These are phyloP conservation scores for Phylloboletellus chloephorus DNA, from an alignment of 1,284 basidiomycete genomes.

Conservation along the genomic window DNA sequence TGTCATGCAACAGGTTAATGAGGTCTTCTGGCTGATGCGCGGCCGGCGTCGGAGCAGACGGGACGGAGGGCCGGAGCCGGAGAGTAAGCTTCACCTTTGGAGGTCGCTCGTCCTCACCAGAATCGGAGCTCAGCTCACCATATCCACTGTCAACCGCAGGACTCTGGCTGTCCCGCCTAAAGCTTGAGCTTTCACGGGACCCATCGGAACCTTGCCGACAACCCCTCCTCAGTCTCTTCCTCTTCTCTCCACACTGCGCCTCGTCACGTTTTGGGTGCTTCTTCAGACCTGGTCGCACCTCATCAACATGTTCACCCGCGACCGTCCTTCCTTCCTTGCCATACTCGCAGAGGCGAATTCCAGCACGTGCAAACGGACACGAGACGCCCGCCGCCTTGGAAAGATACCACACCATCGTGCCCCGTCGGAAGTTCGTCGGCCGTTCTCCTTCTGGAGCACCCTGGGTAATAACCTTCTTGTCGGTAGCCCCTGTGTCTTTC, in stretches of 20 bases:
- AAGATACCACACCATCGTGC: constrained; percentile 75
- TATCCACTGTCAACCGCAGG: constrained; percentile 31
- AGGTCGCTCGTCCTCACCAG: constrained; percentile 43
- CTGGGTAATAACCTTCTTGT: constrained; percentile 10
- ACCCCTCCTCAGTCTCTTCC: constrained; percentile 55
- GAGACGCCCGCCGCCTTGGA: constrained; percentile 65
- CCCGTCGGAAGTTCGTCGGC: constrained; percentile 68
- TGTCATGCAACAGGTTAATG: constrained; percentile 41
- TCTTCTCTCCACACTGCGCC: constrained; percentile 59
- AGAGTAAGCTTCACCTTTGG: constrained; percentile 65
- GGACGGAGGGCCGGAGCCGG: constrained; percentile 43
- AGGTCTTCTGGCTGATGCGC: constrained; percentile 30
- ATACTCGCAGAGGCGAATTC: constrained; percentile 67
- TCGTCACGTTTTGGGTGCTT: constrained; percentile 37
- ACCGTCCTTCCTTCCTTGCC: constrained; percentile 43
- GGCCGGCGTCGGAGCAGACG: constrained; percentile 21
- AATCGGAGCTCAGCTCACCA: constrained; percentile 29
- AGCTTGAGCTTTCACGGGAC: constrained; percentile 11
- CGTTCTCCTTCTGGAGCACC: constrained; percentile 34
- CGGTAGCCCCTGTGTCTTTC: constrained; percentile 15
- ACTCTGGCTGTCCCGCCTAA: constrained; percentile 17
- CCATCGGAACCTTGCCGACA: constrained; percentile 33
- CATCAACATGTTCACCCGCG: constrained; percentile 7
- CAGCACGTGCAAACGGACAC: constrained; percentile 65
- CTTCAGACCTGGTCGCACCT: constrained; percentile 25